Conservation (phyloP, 495 filamentous ascomycete species). For the Hypoxylon subgilvum region DNA sequence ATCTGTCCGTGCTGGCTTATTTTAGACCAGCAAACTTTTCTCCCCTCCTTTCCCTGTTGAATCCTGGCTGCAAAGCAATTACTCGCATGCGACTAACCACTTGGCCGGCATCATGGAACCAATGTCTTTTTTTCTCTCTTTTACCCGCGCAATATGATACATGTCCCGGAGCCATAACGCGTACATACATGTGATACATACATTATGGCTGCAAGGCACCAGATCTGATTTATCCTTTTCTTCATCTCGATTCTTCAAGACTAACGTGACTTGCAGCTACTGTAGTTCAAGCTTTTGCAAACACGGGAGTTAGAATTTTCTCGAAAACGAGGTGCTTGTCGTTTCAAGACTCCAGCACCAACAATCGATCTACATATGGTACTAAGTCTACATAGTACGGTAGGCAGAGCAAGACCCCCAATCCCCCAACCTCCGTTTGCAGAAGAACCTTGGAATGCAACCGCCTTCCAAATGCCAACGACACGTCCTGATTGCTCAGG, state of each 20-base stretch:
- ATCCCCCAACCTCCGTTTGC: constrained; percentile 2
- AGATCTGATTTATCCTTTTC: constrained; percentile 24
- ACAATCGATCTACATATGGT: background rate
- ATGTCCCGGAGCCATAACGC: background rate
- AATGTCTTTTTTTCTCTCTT: constrained; percentile 7
- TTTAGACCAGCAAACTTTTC: constrained; percentile 36
- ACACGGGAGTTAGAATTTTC: constrained; percentile 5
- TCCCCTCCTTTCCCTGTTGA: constrained; percentile 3
- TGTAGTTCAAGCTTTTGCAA: constrained; percentile 6
- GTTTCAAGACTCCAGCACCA: constrained; percentile 4
- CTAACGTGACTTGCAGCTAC: background rate
- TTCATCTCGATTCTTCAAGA: too few species aligned
- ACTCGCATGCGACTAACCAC: constrained; percentile 32
- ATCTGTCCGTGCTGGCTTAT: constrained; percentile 7
- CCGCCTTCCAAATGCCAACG: background rate
- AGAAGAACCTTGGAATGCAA: constrained; percentile 7
- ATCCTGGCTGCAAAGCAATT: constrained; percentile 24
- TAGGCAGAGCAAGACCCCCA: too few species aligned
- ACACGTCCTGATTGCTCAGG: constrained; percentile 6
- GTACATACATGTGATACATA: constrained; percentile 11
- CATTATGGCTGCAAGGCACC: constrained; percentile 26
- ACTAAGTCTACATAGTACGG: constrained; percentile 2
- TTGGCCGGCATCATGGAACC: constrained; percentile 17
- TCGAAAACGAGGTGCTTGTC: constrained; percentile 5
- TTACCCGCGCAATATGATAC: background rate